phyloP scores from a whole-genome alignment of 2,329 filamentous ascomycete species.

The Colletotrichum somersetense region DNA sequence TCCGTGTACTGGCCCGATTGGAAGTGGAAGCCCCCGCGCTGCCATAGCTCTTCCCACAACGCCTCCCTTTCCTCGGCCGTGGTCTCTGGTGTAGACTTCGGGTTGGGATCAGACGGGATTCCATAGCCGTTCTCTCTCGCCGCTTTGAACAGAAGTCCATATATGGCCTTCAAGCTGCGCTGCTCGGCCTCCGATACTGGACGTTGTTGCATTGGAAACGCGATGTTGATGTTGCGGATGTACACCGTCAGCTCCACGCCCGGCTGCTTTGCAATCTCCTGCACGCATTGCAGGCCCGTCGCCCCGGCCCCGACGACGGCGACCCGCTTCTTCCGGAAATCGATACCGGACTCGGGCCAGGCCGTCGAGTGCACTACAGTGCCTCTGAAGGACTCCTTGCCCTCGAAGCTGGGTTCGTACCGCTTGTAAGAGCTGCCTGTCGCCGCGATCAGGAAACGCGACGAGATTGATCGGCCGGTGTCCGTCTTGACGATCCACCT shows the following conservation, averaged over 20 bases:
- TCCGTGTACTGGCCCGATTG: constrained; percentile 62
- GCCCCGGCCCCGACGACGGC: constrained; percentile 51
- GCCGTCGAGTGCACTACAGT: constrained; percentile 47
- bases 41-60: constrained; percentile 59
- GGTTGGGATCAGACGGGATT: constrained; percentile 62
- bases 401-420: constrained; percentile 52
- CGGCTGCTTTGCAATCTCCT: constrained; percentile 51
- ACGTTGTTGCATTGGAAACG: constrained; percentile 68
- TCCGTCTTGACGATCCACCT: constrained; percentile 60
- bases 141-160: constrained; percentile 57
- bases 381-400: constrained; percentile 50
- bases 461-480: constrained; percentile 53
- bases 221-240: constrained; percentile 70
- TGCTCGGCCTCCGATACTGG: constrained; percentile 60
- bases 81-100: constrained; percentile 57
- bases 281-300: constrained; percentile 49
- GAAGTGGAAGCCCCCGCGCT: constrained; percentile 60
- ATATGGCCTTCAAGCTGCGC: constrained; percentile 52
- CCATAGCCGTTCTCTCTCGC: constrained; percentile 61
- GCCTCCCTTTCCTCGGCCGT: constrained; percentile 57
- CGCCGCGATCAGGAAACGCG: constrained; percentile 60
- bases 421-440: constrained; percentile 61
- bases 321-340: constrained; percentile 46
- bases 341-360: constrained; percentile 45
- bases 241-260: constrained; percentile 59